Evolutionary conservation across 495 filamentous ascomycete genomes (phyloP).

Genomic region (Pseudotulostoma volvatum): DNA sequence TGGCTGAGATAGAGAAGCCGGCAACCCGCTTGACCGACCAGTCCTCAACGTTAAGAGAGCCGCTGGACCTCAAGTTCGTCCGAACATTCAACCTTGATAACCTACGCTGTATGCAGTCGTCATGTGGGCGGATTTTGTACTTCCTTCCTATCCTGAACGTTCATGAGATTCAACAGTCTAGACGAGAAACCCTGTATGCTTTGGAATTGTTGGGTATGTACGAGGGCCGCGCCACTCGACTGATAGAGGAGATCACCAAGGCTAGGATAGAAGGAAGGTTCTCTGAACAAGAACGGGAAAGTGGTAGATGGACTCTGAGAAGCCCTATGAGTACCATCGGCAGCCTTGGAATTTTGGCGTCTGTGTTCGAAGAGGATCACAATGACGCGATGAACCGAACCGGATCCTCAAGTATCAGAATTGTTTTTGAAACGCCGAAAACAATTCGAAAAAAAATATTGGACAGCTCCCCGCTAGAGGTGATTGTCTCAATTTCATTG

Average conservation of each 20-base stretch:
- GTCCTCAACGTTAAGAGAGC: not conserved
- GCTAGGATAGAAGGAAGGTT: slow-evolving; percentile 76
- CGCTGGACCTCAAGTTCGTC: slow-evolving; percentile 51
- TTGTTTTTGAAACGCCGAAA: slow-evolving; percentile 25
- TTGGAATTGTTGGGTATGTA: slow-evolving; percentile 44
- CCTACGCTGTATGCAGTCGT: slow-evolving; percentile 59
- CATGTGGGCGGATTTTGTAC: slow-evolving; percentile 55
- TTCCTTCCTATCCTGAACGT: slow-evolving; percentile 36
- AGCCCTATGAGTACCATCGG: slow-evolving; percentile 41
- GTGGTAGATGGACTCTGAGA: slow-evolving; percentile 61
- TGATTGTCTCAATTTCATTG: slow-evolving; percentile 21
- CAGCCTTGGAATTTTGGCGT: slow-evolving; percentile 50
- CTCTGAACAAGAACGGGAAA: slow-evolving; percentile 60
- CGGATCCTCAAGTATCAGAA: slow-evolving; percentile 18
- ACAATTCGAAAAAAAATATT: slow-evolving; percentile 16
- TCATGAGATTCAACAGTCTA: slow-evolving; percentile 18
- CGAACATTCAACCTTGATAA: slow-evolving; percentile 55
- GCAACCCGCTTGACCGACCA: slow-evolving; percentile 10
- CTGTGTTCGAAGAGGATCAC: slow-evolving; percentile 56
- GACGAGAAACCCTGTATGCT: slow-evolving; percentile 46
- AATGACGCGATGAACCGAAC: slow-evolving; percentile 12
- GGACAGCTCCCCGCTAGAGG: slow-evolving; percentile 18
- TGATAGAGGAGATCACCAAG: slow-evolving; percentile 73
- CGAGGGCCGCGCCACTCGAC: slow-evolving; percentile 58
- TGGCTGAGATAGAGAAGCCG: slow-evolving; percentile 56